phyloP scores from a whole-genome alignment of 306 rosid genomes.

The Mimosa bimucronata region DNA sequence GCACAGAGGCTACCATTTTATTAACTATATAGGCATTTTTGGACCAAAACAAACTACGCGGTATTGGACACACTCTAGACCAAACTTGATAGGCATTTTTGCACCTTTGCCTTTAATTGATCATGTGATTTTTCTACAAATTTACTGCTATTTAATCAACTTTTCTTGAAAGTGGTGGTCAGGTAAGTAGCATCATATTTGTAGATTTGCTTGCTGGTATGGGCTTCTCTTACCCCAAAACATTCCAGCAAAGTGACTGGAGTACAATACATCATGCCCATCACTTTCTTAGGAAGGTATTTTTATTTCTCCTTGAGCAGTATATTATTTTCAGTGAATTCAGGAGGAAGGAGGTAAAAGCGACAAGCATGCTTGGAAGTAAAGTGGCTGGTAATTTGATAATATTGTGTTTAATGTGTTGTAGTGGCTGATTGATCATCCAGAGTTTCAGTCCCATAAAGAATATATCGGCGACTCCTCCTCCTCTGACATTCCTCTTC shows the following conservation, averaged over 20 bases:
- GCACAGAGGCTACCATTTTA: too few relatives aligned
- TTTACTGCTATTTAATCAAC: neutral
- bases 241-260: constrained; percentile 46
- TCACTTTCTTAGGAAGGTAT: constrained; percentile 67
- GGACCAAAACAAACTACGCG: too few relatives aligned
- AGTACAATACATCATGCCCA: constrained; percentile 41
- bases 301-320: neutral
- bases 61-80: too few relatives aligned
- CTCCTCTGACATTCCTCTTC: constrained; percentile 66
- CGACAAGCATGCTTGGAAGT: neutral
- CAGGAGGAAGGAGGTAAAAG: neutral
- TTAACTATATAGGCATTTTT: too few relatives aligned
- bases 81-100: too few relatives aligned
- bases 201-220: constrained; percentile 64
- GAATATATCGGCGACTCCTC: constrained; percentile 73
- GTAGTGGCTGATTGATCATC: constrained; percentile 77
- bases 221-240: constrained; percentile 69
- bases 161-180: neutral
- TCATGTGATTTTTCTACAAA: neutral
- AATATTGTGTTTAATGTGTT: constrained; percentile 12
- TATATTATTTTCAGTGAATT: too few relatives aligned
- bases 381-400: neutral
- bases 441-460: constrained; percentile 53
- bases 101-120: too few relatives aligned
- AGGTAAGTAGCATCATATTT: constrained; percentile 65